These are phyloP conservation scores for Fusarium neocosmosporiellum DNA, from an alignment of 2,329 filamentous ascomycete genomes.

Conservation along the genomic window DNA sequence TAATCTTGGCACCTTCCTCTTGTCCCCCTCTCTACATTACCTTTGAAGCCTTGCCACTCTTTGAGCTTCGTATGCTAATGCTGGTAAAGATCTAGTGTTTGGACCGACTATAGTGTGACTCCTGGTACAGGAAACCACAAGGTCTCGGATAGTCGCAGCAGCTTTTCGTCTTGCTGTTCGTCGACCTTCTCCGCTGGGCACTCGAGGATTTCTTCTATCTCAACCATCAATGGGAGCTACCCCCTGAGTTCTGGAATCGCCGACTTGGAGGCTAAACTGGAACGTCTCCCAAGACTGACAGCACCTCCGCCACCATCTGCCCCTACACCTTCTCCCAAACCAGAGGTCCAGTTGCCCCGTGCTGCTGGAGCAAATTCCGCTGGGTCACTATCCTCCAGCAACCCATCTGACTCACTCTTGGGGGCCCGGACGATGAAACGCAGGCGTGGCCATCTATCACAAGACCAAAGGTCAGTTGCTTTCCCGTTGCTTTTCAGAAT, in stretches of 20 bases:
- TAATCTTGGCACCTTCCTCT: not conserved
- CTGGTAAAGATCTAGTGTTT: conserved; percentile 34
- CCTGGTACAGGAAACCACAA: conserved; percentile 40
- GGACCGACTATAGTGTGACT: conserved; percentile 32
- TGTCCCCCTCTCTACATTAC: not conserved
- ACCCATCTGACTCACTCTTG: conserved; percentile 29
- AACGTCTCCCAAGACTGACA: conserved; percentile 40
- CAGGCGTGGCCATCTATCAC: conserved; percentile 38
- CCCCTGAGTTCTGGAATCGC: conserved; percentile 48
- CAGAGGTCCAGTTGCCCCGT: conserved; percentile 21
- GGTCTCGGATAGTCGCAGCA: conserved; percentile 63
- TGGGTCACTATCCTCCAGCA: conserved; percentile 8
- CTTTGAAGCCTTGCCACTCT: not conserved
- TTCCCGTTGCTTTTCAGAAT: not conserved
- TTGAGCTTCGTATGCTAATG: conserved; percentile 17
- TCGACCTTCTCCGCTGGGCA: conserved; percentile 59
- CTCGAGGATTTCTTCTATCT: conserved; percentile 65
- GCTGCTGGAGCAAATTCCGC: not conserved
- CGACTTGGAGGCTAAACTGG: conserved; percentile 54
- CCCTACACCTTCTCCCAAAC: conserved; percentile 13
- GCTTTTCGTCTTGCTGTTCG: conserved; percentile 61
- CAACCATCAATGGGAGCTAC: conserved; percentile 59
- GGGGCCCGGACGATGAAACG: conserved; percentile 31
- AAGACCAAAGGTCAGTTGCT: conserved; percentile 37
- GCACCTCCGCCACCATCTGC: conserved; percentile 19